These are phyloP conservation scores for Kwoniella europaea DNA, from an alignment of 768 basidiomycete genomes.

Conservation along the genomic window DNA sequence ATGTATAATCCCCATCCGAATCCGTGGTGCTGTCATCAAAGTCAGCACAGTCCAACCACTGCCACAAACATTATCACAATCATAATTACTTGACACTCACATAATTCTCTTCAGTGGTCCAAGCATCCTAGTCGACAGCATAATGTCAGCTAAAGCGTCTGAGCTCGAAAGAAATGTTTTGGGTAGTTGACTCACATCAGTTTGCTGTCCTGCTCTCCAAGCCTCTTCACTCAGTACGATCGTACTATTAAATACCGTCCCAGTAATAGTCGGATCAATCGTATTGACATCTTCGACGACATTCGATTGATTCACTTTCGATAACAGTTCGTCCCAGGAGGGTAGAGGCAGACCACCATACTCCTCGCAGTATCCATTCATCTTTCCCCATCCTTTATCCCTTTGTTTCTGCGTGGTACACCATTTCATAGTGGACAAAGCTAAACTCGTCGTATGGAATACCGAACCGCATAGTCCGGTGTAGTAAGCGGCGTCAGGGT, in stretches of 20 bases:
- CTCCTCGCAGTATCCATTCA: constrained; percentile 24
- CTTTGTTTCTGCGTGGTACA: constrained; percentile 15
- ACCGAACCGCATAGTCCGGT: constrained; percentile 16
- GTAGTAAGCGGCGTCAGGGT: constrained; percentile 19
- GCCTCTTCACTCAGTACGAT: constrained; percentile 19
- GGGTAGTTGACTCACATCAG: constrained; percentile 21
- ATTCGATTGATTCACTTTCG: constrained; percentile 7
- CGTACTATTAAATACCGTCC: constrained; percentile 23
- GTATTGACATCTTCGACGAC: constrained; percentile 8
- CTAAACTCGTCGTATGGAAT: constrained; percentile 13
- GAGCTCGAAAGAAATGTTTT: not conserved
- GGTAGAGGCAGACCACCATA: constrained; percentile 17
- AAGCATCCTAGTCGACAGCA: constrained; percentile 12
- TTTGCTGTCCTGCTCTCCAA: constrained; percentile 18
- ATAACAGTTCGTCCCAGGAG: not conserved
- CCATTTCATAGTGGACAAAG: constrained; percentile 20
- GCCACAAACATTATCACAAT: too few species aligned
- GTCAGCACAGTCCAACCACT: not conserved
- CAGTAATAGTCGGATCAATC: not conserved
- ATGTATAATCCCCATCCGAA: constrained; percentile 41
- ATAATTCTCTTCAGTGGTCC: constrained; percentile 24
- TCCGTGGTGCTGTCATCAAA: constrained; percentile 29
- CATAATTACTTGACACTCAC: not conserved
- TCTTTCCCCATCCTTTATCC: constrained; percentile 10
- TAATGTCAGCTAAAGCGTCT: not conserved